These are phyloP conservation scores for Colletotrichum truncatum DNA, from an alignment of 2,329 filamentous ascomycete species.

Conservation along the genomic window DNA sequence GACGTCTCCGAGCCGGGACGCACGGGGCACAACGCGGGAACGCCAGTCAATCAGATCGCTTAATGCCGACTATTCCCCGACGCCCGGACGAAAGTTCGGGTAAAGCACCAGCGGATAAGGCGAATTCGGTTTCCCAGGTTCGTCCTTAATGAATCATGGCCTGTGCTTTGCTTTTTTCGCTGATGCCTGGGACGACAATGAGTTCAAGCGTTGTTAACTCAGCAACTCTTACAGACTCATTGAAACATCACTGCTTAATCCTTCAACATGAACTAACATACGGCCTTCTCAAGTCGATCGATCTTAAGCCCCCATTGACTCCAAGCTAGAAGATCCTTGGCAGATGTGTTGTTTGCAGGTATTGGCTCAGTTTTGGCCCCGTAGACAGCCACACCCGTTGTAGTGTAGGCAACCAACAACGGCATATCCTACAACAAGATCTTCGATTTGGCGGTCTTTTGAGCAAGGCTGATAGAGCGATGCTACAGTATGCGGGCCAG, in stretches of 20 bases:
- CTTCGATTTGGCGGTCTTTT: no score
- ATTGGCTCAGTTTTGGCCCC: background rate
- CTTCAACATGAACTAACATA: background rate
- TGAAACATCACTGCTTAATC: no score
- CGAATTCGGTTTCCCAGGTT: background rate
- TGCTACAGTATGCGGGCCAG: background rate
- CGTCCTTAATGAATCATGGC: no score
- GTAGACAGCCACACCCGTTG: background rate
- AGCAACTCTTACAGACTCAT: no score
- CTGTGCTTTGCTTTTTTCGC: no score
- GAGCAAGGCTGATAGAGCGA: slow-evolving; percentile 13
- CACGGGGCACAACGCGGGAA: slow-evolving; percentile 5
- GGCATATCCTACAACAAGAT: no score
- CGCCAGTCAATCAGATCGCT: background rate
- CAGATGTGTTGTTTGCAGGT: background rate
- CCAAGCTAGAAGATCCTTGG: background rate
- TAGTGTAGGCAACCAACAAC: background rate
- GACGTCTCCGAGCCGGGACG: slow-evolving; percentile 16
- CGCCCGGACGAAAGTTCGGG: background rate
- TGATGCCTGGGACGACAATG: no score
- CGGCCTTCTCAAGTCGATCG: no score
- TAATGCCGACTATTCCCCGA: background rate
- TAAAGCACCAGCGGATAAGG: background rate
- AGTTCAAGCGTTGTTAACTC: no score
- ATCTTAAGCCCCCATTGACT: no score